These are phyloP conservation scores for Penicillium atrosanguineum DNA, from an alignment of 495 filamentous ascomycete genomes.

Conservation along the genomic window DNA sequence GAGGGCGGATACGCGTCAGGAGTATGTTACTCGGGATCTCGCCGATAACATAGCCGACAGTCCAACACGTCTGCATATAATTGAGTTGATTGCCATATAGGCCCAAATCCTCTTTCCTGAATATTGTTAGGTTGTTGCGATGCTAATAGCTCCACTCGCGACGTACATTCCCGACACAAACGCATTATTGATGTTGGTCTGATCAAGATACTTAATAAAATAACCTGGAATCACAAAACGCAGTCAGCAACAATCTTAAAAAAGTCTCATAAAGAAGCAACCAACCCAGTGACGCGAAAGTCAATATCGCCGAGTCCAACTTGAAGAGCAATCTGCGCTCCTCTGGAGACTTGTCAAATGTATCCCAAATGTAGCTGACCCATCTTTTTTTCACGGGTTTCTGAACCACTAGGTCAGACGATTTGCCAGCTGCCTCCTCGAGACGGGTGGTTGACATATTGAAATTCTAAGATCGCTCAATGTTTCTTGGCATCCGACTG, in stretches of 20 bases:
- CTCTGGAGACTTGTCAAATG: conserved; percentile 57
- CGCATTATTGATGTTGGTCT: conserved; percentile 56
- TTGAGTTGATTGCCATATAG: conserved; percentile 54
- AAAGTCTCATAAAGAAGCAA: background rate
- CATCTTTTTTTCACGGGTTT: conserved; percentile 32
- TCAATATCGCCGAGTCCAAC: conserved; percentile 54
- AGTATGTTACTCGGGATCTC: conserved; percentile 61
- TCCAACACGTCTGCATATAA: conserved; percentile 56
- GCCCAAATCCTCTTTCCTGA: conserved; percentile 60
- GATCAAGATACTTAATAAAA: conserved; percentile 60
- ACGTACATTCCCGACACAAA: conserved; percentile 48
- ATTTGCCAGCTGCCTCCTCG: conserved; percentile 15
- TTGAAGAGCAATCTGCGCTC: conserved; percentile 61
- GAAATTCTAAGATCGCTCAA: background rate
- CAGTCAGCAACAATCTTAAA: background rate
- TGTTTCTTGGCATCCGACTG: no score
- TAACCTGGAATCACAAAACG: conserved; percentile 33
- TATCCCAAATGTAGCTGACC: conserved; percentile 57
- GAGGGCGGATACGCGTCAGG: conserved; percentile 52
- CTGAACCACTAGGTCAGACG: conserved; percentile 17
- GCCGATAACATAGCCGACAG: conserved; percentile 61
- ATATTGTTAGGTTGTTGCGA: background rate
- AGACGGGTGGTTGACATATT: background rate
- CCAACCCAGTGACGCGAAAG: conserved; percentile 50
- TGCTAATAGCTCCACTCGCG: background rate